Base-by-base conservation (phyloP, 306 rosid species). In the Luffa aegyptiaca region DNA sequence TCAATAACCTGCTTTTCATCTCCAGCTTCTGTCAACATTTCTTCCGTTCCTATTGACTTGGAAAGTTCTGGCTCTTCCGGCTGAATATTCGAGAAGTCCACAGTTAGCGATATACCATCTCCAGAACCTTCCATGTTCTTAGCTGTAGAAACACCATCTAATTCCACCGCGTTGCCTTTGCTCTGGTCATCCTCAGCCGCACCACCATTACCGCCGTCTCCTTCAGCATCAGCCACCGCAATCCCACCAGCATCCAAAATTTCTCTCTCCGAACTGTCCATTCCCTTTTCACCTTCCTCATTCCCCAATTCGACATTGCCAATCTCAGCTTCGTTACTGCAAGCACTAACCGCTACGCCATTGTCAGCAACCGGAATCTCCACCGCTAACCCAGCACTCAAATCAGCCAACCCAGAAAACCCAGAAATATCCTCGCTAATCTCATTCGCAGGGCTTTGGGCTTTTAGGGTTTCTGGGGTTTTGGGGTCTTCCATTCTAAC, bases 391-490 rank as follows among this genome's bases (percentile, higher is more conserved):
- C 83, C 88, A 13, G 33, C 81, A 58, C 74, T 80, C 45, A 72
- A 57, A 76, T 75, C 86, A 31, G 42, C 56, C 86, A 74, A 63
- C 80, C 85, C 82, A 63, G 85, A 83, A 61, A 76, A 79, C 75
- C 85, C 86, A 81, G 83, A 79, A 52, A 18, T n/a, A 2, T 69
- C 75, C 12, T 69, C 75, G 13, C 46, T 69, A 10, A 42, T 69
- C n/a, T 82, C 79, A 80, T 65, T 80, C 5, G 78, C 72, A 5
- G 84, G 84, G 81, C 57, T 79, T 74, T 80, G 74, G 65, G 82
- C 76, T 55, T 83, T 83, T 87, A 85, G 87, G 88, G 87, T 87
- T 85, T 85, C 81, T 65, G 84, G 85, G 81, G 87, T 66, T 82
- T 84, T 80, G 33, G 88, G 83, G 70, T 41, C 80, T 49, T 88